Percentiles rank a stretch among this genome's conserved stretches.
These are phyloP conservation scores for Colletotrichum limetticola DNA, from an alignment of 2,329 filamentous ascomycete species.

Conservation along the genomic window DNA sequence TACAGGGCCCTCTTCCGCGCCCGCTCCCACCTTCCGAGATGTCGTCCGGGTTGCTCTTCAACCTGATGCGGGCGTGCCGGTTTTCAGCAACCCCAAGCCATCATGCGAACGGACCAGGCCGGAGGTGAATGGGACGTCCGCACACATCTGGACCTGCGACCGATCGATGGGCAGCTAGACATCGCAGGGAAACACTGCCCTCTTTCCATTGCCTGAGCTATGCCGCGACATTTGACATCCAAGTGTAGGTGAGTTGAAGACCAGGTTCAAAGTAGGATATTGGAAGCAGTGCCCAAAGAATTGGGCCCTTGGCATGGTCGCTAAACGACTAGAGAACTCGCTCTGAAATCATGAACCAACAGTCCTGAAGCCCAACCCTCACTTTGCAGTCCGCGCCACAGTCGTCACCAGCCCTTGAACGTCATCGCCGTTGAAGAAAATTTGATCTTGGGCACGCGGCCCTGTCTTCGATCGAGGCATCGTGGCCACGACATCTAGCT, in stretches of 20 bases:
- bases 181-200: neutral
- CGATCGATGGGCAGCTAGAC: neutral
- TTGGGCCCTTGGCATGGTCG: neutral
- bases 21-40: neutral
- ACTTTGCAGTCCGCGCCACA: conserved; percentile 1
- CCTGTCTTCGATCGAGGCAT: neutral
- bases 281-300: neutral
- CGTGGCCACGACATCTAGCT: neutral
- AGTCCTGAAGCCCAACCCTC: neutral
- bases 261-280: neutral
- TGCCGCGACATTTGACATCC: neutral
- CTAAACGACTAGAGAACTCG: neutral
- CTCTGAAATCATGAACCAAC: conserved; percentile 7
- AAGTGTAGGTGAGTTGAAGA: neutral
- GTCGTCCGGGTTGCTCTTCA: neutral
- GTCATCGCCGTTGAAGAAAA: conserved; percentile 16
- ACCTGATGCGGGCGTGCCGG: neutral
- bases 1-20: too few relatives aligned
- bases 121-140: neutral
- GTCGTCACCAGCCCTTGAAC: neutral
- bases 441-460: neutral
- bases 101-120: neutral
- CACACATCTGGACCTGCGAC: neutral
- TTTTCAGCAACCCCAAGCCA: neutral
- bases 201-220: neutral